These are phyloP conservation scores for Grammothele lineata DNA, from an alignment of 768 basidiomycete species.

Conservation along the genomic window DNA sequence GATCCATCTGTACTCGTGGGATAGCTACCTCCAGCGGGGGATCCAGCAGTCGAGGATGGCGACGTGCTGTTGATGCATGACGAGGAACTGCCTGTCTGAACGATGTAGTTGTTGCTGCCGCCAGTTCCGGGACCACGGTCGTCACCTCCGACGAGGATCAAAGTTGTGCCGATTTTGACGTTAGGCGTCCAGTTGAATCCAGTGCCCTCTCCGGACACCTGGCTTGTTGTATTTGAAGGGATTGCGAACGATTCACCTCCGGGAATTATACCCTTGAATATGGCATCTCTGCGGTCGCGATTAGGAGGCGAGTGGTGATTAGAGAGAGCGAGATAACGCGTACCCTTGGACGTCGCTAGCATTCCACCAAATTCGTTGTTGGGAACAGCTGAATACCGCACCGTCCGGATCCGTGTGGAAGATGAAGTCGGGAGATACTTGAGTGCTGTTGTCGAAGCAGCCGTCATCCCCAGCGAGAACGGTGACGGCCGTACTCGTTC, in stretches of 20 bases:
- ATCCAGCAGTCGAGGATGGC: constrained; percentile 74
- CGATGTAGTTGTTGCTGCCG: constrained; percentile 57
- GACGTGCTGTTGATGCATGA: constrained; percentile 56
- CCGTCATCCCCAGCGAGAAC: constrained; percentile 50
- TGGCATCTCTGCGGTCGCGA: constrained; percentile 46
- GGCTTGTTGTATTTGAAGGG: constrained; percentile 45
- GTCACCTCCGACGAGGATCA: constrained; percentile 68
- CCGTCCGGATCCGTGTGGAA: constrained; percentile 61
- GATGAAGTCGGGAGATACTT: constrained; percentile 49
- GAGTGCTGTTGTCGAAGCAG: constrained; percentile 53
- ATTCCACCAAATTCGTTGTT: constrained; percentile 67
- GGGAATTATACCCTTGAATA: constrained; percentile 70
- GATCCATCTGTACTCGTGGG: constrained; percentile 48
- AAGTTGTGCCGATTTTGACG: constrained; percentile 58
- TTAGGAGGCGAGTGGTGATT: no score
- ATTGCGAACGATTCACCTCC: constrained; percentile 74
- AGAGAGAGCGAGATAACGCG: constrained; percentile 14
- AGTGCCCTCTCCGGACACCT: constrained; percentile 39
- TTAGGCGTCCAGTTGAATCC: constrained; percentile 70
- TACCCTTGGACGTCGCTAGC: constrained; percentile 50
- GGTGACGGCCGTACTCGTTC: constrained; percentile 63
- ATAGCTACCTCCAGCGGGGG: constrained; percentile 70
- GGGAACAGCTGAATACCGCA: constrained; percentile 59
- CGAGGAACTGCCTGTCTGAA: constrained; percentile 44
- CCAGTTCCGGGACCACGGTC: constrained; percentile 60